Evolutionary conservation across 257 asterid species (phyloP).

Genomic region (Eustoma russellianum): DNA sequence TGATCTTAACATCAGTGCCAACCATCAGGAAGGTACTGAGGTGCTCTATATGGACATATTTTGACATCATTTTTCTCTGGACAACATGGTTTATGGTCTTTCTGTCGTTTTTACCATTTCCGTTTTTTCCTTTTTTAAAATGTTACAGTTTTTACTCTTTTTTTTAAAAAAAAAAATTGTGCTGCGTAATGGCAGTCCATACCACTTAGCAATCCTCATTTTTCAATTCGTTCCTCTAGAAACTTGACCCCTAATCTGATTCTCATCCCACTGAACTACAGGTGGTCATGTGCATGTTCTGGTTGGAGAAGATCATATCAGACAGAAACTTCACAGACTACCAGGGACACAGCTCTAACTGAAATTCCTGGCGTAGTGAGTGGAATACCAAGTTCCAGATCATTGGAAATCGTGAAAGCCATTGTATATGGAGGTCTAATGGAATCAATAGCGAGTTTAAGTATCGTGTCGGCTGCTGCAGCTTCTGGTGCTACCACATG

Average conservation of each 20-base stretch:
- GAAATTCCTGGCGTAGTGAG: neutral
- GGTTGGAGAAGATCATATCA: constrained; percentile 2
- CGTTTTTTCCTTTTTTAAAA: no score
- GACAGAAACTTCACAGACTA: constrained; percentile 7
- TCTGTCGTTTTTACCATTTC: neutral
- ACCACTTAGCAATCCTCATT: no score
- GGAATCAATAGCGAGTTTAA: constrained; percentile 48
- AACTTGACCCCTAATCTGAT: neutral
- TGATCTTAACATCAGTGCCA: neutral
- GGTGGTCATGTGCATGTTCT: constrained; percentile 13
- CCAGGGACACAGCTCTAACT: neutral
- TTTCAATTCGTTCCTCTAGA: neutral
- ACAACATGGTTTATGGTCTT: neutral
- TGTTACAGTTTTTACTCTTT: no score
- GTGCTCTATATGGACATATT: neutral
- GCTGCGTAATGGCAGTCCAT: no score
- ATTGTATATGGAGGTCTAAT: constrained; percentile 58
- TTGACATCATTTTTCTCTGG: no score
- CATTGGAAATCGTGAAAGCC: constrained; percentile 49
- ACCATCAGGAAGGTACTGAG: neutral
- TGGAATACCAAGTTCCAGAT: constrained; percentile 10
- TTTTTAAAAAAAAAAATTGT: no score
- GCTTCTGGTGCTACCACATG: constrained; percentile 46
- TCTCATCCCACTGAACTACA: constrained; percentile 2
- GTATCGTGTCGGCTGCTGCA: constrained; percentile 58